Conservation (phyloP, 2,329 filamentous ascomycete genomes). For the Zasmidium angulare region DNA sequence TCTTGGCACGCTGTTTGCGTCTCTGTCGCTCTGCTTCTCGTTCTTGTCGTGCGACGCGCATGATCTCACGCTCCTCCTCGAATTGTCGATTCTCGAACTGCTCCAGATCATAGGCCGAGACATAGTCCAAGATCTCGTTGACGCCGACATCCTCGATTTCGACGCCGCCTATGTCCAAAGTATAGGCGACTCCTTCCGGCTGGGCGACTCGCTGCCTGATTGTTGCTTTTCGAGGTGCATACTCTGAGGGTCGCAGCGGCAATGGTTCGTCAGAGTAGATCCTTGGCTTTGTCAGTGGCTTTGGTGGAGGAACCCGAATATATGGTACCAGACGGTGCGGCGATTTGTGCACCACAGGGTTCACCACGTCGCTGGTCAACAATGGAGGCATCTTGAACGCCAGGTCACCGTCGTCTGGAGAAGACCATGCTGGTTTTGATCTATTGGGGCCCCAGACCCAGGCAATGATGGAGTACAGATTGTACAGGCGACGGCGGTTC, state of each 20-base stretch:
- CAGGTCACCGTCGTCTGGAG: too few relatives aligned
- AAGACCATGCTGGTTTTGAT: too few relatives aligned
- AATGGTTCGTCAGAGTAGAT: constrained; percentile 23
- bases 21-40: constrained; percentile 25
- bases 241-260: constrained; percentile 26
- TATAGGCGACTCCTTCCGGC: constrained; percentile 24
- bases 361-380: not conserved
- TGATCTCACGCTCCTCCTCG: constrained; percentile 26
- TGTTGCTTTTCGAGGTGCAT: constrained; percentile 26
- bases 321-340: not conserved
- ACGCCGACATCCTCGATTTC: constrained; percentile 28
- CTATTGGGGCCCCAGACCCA: too few relatives aligned
- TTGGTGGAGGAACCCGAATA: not conserved
- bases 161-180: constrained; percentile 29
- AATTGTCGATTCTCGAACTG: constrained; percentile 35
- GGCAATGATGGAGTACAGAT: too few relatives aligned
- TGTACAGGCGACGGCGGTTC: too few relatives aligned
- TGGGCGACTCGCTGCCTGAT: constrained; percentile 30
- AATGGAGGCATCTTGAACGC: not conserved
- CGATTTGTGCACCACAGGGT: not conserved
- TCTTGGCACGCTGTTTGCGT: constrained; percentile 17
- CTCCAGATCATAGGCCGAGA: constrained; percentile 36
- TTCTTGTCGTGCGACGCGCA: constrained; percentile 19
- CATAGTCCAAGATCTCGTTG: constrained; percentile 35
- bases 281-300: constrained; percentile 4